These are phyloP conservation scores for Candida frijolesensis DNA, from an alignment of 1,139 yeast genomes.

Conservation along the genomic window DNA sequence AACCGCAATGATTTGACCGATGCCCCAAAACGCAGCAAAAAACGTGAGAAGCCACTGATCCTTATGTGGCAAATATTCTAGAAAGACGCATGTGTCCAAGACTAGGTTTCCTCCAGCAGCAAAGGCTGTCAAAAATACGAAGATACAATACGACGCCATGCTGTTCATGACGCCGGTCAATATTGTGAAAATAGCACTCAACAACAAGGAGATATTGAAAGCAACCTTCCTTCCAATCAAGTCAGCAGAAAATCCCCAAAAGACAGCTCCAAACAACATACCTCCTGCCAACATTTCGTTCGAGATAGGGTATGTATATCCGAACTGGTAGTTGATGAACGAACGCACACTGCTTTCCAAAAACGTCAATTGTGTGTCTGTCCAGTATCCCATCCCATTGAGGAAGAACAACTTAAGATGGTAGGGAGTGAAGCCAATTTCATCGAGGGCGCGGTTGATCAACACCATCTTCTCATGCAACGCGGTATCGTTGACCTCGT, in stretches of 20 bases:
- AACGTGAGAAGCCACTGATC: slow-evolving; percentile 46
- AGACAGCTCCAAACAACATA: slow-evolving; percentile 54
- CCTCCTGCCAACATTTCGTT: slow-evolving; percentile 40
- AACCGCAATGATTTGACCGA: slow-evolving; percentile 37
- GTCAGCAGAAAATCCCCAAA: slow-evolving; percentile 63
- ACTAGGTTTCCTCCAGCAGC: slow-evolving; percentile 65
- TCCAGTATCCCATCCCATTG: slow-evolving; percentile 66
- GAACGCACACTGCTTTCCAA: slow-evolving; percentile 40
- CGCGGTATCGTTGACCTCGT: slow-evolving; percentile 24
- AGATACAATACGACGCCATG: slow-evolving; percentile 51
- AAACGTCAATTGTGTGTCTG: slow-evolving; percentile 58
- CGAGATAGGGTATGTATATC: slow-evolving; percentile 33
- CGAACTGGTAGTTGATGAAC: slow-evolving; percentile 45
- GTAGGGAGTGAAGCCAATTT: slow-evolving; percentile 39
- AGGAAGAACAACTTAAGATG: slow-evolving; percentile 40
- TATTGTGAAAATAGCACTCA: slow-evolving; percentile 48
- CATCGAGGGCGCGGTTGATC: slow-evolving; percentile 36
- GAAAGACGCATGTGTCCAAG: slow-evolving; percentile 58
- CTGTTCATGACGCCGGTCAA: slow-evolving; percentile 53
- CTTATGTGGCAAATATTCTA: slow-evolving; percentile 57
- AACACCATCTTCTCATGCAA: slow-evolving; percentile 29
- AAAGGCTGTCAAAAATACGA: slow-evolving; percentile 47
- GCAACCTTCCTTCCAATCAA: slow-evolving; percentile 31
- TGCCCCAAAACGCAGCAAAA: slow-evolving; percentile 41
- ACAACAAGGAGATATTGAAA: slow-evolving; percentile 19